phyloP scores from a whole-genome alignment of 1,284 basidiomycete genomes.

The Cutaneotrichosporon sp. region DNA sequence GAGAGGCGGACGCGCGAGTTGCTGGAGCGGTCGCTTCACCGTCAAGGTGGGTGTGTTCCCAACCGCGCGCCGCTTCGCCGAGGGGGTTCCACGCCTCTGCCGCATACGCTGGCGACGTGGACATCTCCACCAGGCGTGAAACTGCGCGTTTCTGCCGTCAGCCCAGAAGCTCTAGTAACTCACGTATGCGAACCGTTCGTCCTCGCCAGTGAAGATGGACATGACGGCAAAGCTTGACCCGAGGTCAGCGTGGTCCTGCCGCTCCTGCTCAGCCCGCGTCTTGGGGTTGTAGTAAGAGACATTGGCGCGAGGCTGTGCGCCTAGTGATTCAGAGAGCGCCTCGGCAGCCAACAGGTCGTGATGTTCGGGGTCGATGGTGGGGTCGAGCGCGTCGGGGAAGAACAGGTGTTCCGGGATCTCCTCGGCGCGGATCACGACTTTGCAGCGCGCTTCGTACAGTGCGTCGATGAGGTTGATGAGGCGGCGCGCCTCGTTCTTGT shows the following conservation, averaged over 20 bases:
- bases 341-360: constrained; percentile 60
- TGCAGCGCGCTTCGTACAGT: constrained; percentile 57
- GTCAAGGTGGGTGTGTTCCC: constrained; percentile 46
- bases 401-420: constrained; percentile 60
- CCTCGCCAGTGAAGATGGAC: constrained; percentile 68
- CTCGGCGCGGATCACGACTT: constrained; percentile 55
- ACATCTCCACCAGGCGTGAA: constrained; percentile 67
- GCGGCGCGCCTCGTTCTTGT: constrained; percentile 68
- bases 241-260: constrained; percentile 52
- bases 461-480: constrained; percentile 73
- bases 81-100: constrained; percentile 51
- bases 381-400: constrained; percentile 59
- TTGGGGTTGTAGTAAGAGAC: constrained; percentile 59
- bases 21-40: constrained; percentile 8
- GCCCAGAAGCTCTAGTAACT: constrained; percentile 19
- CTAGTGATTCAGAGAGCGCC: constrained; percentile 60
- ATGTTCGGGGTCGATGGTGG: constrained; percentile 23
- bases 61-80: constrained; percentile 40
- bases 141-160: constrained; percentile 59
- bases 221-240: constrained; percentile 51
- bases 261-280: constrained; percentile 31
- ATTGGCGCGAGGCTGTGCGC: constrained; percentile 63
- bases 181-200: constrained; percentile 68
- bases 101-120: constrained; percentile 57
- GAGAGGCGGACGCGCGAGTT: background rate